A percentile compares a stretch with the other conserved stretches of the same genome.
Conservation (phyloP, 2,329 filamentous ascomycete genomes). For the Berkeleyomyces rouxiae region DNA sequence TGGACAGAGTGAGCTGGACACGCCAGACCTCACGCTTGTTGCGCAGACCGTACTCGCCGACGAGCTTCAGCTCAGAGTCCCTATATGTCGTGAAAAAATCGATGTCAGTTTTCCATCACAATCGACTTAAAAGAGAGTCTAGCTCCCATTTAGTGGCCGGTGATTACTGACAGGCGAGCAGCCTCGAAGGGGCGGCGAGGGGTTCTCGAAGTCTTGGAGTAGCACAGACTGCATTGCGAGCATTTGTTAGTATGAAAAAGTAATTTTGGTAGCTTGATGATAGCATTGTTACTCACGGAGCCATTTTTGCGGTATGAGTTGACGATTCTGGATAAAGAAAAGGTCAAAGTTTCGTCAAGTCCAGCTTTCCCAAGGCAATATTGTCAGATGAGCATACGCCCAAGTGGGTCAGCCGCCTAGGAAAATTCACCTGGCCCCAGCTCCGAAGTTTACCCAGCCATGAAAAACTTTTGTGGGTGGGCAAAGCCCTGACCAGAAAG, state of each 20-base stretch:
- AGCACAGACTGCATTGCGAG: conserved; percentile 28
- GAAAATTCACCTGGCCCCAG: background rate
- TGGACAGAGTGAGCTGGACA: conserved; percentile 97
- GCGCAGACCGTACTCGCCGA: conserved; percentile 98
- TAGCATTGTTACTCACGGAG: conserved; percentile 23
- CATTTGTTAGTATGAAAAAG: conserved; percentile 14
- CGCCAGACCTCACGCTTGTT: conserved; percentile 99
- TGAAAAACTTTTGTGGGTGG: conserved; percentile 12
- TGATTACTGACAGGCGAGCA: conserved; percentile 94
- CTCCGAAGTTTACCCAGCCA: conserved; percentile 11
- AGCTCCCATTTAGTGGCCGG: conserved; percentile 97
- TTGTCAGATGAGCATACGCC: background rate
- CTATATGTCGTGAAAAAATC: conserved; percentile 35
- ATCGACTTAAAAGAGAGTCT: conserved; percentile 94
- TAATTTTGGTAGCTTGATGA: background rate
- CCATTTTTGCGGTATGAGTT: conserved; percentile 24
- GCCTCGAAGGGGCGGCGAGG: conserved; percentile 97
- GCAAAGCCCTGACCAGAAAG: conserved; percentile 12
- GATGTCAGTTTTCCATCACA: conserved; percentile 55
- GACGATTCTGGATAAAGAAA: conserved; percentile 15
- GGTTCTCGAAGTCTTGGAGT: conserved; percentile 99
- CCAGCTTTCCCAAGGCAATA: conserved; percentile 8
- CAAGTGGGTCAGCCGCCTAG: background rate
- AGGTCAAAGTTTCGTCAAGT: conserved; percentile 13
- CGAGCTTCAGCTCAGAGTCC: conserved; percentile 98